A percentile compares a stretch with the other conserved stretches of the same genome.
phyloP scores from a whole-genome alignment of 129 eudicot species.

The Flaveria bidentis region DNA sequence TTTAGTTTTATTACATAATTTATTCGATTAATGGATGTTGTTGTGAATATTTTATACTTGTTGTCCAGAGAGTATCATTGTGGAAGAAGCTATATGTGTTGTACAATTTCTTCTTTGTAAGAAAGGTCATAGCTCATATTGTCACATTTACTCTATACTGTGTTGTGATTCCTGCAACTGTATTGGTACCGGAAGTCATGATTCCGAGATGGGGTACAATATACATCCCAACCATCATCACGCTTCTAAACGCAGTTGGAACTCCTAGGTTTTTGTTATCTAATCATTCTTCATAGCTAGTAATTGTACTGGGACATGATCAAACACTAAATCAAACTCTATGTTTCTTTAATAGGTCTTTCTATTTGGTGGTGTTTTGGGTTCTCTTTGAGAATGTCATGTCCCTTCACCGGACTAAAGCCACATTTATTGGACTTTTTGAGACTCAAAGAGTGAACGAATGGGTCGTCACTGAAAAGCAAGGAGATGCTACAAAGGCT shows the following conservation, averaged over 20 bases:
- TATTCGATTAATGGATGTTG: not conserved
- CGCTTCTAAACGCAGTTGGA: not conserved
- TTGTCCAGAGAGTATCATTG: not conserved
- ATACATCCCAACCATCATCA: slow-evolving; percentile 1
- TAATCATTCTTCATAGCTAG: not conserved
- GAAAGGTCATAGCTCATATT: slow-evolving; percentile 1
- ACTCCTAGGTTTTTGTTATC: not conserved
- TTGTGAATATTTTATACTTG: not conserved
- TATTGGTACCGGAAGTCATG: slow-evolving; percentile 1
- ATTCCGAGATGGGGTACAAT: slow-evolving; percentile 3
- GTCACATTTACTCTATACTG: slow-evolving; percentile 12
- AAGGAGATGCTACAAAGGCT: slow-evolving; percentile 5
- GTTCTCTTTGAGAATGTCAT: slow-evolving; percentile 10
- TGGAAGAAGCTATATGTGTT: slow-evolving; percentile 5
- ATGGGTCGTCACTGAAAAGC: slow-evolving; percentile 11
- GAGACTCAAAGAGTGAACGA: slow-evolving; percentile 11
- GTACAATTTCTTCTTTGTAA: slow-evolving; percentile 12
- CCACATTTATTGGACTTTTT: slow-evolving; percentile 13
- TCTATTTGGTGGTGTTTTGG: slow-evolving; percentile 12
- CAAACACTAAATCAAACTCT: not conserved
- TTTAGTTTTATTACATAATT: not conserved
- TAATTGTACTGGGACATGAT: not conserved
- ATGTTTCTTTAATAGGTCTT: not conserved
- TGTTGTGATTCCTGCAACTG: slow-evolving; percentile 14
- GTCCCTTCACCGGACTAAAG: slow-evolving; percentile 5